Conservation (phyloP, 163 green algal genomes). For the Scenedesmus sp. region DNA sequence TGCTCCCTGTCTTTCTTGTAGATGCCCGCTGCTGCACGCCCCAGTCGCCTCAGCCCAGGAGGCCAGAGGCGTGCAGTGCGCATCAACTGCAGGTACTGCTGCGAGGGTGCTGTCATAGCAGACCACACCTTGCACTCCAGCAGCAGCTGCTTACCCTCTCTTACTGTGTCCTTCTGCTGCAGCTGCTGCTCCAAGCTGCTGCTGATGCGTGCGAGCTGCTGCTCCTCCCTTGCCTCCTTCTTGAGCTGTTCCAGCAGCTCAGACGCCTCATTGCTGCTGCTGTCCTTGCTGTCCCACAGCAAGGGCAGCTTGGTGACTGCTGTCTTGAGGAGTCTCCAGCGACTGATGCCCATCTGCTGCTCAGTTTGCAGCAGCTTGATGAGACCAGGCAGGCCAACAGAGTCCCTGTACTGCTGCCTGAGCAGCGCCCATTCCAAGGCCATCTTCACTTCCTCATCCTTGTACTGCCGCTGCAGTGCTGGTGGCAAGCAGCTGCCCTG, state of each 20-base stretch:
- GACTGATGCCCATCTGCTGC: background rate
- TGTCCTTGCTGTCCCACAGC: background rate
- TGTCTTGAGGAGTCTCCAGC: background rate
- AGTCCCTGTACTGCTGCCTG: background rate
- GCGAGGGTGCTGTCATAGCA: background rate
- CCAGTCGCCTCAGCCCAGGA: background rate
- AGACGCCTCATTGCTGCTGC: background rate
- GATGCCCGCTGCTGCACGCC: background rate
- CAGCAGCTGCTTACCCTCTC: background rate
- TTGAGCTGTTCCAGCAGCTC: conserved; percentile 9
- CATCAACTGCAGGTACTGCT: conserved; percentile 10
- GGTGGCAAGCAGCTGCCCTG: background rate
- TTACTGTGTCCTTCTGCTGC: background rate
- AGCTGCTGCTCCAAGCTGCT: conserved; percentile 3
- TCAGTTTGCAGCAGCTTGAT: background rate
- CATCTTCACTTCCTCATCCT: background rate
- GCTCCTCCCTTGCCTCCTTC: background rate
- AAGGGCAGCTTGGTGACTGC: conserved; percentile 1
- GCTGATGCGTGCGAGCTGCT: background rate
- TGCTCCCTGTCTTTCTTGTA: background rate
- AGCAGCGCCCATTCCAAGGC: conserved; percentile 1
- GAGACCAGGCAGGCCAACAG: background rate
- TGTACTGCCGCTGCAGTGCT: background rate
- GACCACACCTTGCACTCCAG: conserved; percentile 11
- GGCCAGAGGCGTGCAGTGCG: background rate